Evolutionary conservation across 495 filamentous ascomycete species (phyloP).

Genomic region (Tuber umbilicatum): DNA sequence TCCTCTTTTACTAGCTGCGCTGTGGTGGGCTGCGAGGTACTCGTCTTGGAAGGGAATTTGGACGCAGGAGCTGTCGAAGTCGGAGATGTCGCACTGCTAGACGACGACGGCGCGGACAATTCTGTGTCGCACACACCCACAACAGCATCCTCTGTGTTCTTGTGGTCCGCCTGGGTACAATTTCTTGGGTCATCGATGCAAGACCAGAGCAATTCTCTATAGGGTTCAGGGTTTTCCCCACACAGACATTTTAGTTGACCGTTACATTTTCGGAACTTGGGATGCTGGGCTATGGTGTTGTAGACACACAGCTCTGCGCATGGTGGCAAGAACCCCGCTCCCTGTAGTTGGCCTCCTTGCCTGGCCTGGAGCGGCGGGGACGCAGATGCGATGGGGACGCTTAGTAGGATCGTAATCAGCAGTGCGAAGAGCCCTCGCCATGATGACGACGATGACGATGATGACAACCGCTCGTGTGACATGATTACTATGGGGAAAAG

Average conservation of each 20-base stretch:
- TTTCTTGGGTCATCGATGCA: constrained; percentile 11
- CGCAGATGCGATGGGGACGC: background rate
- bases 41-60: background rate
- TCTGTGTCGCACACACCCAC: constrained; percentile 13
- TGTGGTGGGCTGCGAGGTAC: background rate
- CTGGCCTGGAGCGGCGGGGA: background rate
- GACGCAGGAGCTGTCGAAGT: background rate
- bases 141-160: constrained; percentile 5
- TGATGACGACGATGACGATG: background rate
- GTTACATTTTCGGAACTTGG: background rate
- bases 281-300: constrained; percentile 2
- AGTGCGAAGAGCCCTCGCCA: background rate
- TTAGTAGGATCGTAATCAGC: background rate
- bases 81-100: constrained; percentile 2
- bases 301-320: constrained; percentile 25
- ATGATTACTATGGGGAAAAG: background rate
- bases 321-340: constrained; percentile 13
- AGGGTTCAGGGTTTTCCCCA: constrained; percentile 8
- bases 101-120: background rate
- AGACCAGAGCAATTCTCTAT: constrained; percentile 19
- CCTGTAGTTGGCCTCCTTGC: constrained; percentile 15
- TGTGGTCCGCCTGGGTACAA: background rate
- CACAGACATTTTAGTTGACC: constrained; percentile 18
- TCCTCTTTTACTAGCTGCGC: background rate
- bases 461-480: background rate